Base-by-base conservation (phyloP, 768 basidiomycete genomes). In the Tylopilus balloui region DNA sequence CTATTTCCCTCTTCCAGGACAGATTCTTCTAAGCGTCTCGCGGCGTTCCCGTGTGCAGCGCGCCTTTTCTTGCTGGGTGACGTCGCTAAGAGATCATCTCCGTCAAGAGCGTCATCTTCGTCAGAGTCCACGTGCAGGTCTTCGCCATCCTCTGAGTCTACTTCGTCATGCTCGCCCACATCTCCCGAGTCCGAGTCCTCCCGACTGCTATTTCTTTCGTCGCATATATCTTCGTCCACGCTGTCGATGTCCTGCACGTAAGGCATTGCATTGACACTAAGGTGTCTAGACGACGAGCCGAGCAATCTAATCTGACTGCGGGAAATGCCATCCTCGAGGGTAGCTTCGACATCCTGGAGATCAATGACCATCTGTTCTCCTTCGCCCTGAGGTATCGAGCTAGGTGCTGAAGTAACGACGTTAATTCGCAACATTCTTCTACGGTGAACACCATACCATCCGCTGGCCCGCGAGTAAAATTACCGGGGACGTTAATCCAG, bases 331-430 rank as follows among this genome's bases (percentile, higher is more conserved):
- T 93, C 92, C 51, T 85, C 93, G 24, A 99, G 82, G 0, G 94
- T 97, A 3, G 74, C 68, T 24, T 73, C 71, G 17, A 84, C 88
- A 53, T 93, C 96, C 67, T 99, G 96, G 13, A 99, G 75, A 64
- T 91, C 88, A 77, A 97, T 88, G 12, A 99, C 92, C 96, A 99
- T 98, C 64, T 85, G 79, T 63, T 97, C 95, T 14, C 96, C 96
- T 68, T 96, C 95, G 9, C 94, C 95, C 61, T 88, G 88, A 4
- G 76, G 76, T 40, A 78, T 84, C 84, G 57, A 46, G 9, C 87
- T 85, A 2, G 76, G 74, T 31, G 80, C 90, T 92, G 55, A 27
- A 19, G 48, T 28, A 38, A 27, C 4, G 28, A 14, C 17, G 31
- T 55, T 19, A 57, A 25, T 9, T 7, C 15, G 10, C 0, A 40